Percentiles rank a stretch among this genome's conserved stretches.
Conservation (phyloP, 202 grass and related monocot species). For the Musa balbisiana region DNA sequence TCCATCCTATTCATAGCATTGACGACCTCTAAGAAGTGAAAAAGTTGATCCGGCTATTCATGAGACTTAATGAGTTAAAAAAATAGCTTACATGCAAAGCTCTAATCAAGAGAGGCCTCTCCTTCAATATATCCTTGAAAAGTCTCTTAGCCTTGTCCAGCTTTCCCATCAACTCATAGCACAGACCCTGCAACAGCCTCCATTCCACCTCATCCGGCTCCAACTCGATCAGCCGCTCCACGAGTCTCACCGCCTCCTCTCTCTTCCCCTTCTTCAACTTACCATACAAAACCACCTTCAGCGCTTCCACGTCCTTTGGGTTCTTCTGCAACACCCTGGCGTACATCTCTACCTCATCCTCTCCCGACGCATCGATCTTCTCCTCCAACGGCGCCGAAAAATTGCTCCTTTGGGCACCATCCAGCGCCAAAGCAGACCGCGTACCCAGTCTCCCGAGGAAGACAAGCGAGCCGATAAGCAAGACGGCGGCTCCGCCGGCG, state of each 20-base stretch:
- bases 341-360: slow-evolving; percentile 58
- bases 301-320: slow-evolving; percentile 47
- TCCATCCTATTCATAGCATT: no score
- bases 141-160: slow-evolving; percentile 52
- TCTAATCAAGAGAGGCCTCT: slow-evolving; percentile 55
- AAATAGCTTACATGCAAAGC: slow-evolving; percentile 73
- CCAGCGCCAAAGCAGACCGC: slow-evolving; percentile 36
- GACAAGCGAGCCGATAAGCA: slow-evolving; percentile 43
- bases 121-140: slow-evolving; percentile 55
- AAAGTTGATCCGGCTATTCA: no score
- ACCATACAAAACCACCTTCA: slow-evolving; percentile 68
- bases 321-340: slow-evolving; percentile 42
- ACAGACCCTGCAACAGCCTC: slow-evolving; percentile 61
- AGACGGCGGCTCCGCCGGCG: slow-evolving; percentile 18
- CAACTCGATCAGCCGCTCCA: slow-evolving; percentile 38
- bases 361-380: slow-evolving; percentile 18
- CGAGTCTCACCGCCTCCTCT: slow-evolving; percentile 46
- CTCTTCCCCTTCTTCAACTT: slow-evolving; percentile 60
- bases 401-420: slow-evolving; percentile 30
- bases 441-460: slow-evolving; percentile 43
- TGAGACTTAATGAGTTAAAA: no score
- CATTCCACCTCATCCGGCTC: slow-evolving; percentile 73
- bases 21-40: no score
- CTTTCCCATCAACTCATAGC: slow-evolving; percentile 60
- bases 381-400: slow-evolving; percentile 35